A percentile compares a stretch with the other conserved stretches of the same genome.
These are phyloP conservation scores for Penicillium palitans DNA, from an alignment of 2,329 filamentous ascomycete genomes.

Conservation along the genomic window DNA sequence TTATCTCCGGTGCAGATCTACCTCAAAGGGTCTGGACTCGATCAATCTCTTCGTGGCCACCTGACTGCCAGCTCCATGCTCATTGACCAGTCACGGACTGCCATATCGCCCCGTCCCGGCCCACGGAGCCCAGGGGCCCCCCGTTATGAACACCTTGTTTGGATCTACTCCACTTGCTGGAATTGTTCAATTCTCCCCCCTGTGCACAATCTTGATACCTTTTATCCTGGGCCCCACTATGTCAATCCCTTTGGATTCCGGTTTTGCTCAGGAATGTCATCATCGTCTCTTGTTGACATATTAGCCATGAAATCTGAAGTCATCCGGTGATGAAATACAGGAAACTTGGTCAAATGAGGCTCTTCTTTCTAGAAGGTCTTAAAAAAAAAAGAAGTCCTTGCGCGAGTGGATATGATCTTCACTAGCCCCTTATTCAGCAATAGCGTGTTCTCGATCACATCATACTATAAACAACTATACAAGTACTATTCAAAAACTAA, in stretches of 20 bases:
- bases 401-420: conserved; percentile 12
- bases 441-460: background rate
- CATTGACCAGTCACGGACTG: conserved; percentile 1
- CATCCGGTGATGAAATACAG: background rate
- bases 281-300: background rate
- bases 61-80: conserved; percentile 9
- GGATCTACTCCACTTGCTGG: conserved; percentile 6
- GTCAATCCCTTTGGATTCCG: background rate
- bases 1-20: background rate
- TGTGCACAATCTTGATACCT: background rate
- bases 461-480: background rate
- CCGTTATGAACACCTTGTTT: conserved; percentile 9
- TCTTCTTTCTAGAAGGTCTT: conserved; percentile 1
- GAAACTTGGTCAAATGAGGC: background rate
- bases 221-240: background rate
- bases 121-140: background rate
- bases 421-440: conserved; percentile 3
- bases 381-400: conserved; percentile 1
- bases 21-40: conserved; percentile 7
- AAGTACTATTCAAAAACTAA: background rate
- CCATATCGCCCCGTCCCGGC: background rate
- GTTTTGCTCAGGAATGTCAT: background rate
- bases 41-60: conserved; percentile 15
- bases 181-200: background rate
- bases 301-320: background rate